phyloP scores from a whole-genome alignment of 345 rosid genomes.

The Syzygium aromaticum region DNA sequence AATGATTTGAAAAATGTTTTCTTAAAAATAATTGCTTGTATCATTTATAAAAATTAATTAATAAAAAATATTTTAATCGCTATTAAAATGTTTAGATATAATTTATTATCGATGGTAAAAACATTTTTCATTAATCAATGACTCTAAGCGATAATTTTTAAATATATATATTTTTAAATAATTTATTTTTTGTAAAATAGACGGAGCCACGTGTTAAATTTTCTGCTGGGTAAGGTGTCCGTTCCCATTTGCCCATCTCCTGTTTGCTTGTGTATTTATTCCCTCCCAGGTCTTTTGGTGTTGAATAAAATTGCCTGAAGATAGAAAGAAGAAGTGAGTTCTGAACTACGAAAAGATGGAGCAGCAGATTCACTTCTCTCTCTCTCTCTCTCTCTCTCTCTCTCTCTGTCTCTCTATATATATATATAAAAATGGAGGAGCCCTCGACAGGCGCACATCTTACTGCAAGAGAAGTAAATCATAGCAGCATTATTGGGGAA shows the following conservation, averaged over 20 bases:
- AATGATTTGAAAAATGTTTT: neutral
- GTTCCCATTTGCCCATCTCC: neutral
- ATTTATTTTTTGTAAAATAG: neutral
- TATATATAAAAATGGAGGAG: no score
- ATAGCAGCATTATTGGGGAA: neutral
- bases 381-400: neutral
- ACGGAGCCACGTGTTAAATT: neutral
- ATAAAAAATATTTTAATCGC: neutral
- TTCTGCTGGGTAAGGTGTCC: neutral
- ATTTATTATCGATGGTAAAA: no score
- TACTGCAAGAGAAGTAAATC: neutral
- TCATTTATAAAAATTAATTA: accelerated
- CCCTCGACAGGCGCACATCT: neutral
- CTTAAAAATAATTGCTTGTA: neutral
- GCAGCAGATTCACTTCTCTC: neutral
- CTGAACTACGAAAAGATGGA: neutral
- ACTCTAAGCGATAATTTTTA: neutral
- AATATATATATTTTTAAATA: neutral
- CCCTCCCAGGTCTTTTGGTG: neutral
- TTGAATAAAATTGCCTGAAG: neutral
- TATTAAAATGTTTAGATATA: accelerated
- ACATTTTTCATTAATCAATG: neutral
- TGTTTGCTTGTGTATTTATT: neutral
- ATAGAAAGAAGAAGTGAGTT: neutral
- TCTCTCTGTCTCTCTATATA: neutral